Evolutionary conservation across 495 filamentous ascomycete species (phyloP), one percentile per base, ranked within the genome.

Genomic region (Aspergillus sparsus): DNA sequence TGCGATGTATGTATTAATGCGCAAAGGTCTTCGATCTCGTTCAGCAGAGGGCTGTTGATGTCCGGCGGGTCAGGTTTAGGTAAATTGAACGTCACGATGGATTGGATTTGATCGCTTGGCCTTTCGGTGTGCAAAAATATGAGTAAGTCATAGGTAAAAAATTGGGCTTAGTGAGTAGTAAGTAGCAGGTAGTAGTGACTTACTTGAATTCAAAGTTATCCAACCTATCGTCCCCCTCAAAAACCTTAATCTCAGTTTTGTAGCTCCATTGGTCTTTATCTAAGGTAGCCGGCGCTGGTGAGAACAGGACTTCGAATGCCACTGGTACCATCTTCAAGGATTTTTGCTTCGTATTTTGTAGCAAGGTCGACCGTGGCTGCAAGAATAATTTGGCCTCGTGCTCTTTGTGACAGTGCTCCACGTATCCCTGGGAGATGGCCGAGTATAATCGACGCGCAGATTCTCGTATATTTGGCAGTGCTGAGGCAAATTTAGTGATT

Each of bases 321-420:
- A 53, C 31, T 12, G 50, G 50, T 3, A n/a, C 2, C 9, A 0
- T 36, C 12, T 37, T 35, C 1, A 53, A 33, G 8, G 4, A 35
- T 37, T 12, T 45, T 15, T 31, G 32, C 33, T 36, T 53, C 3
- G 15, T 36, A 37, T 15, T 35, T 12, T 11, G 53, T 4, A 39
- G 18, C 15, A 44, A 27, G 36, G 9, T 9, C 2, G 39, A 55
- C 33, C 53, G 35, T 45, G 53, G 42, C 37, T 55, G 36, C 10
- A 55, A n/a, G 39, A 55, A 55, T 39, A 55, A 35, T n/a, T 39
- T 42, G 6, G 15, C 53, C 37, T 55, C 39, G 31, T 55, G 53
- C 1, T 55, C 11, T 31, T 18, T n/a, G 21, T 55, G 53, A 27
- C 53, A 55, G 37, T 8, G 16, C 13, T 31, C 16, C 7, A 10